phyloP scores from a whole-genome alignment of 1,139 yeast genomes.

The Sugiyamaella novakii region DNA sequence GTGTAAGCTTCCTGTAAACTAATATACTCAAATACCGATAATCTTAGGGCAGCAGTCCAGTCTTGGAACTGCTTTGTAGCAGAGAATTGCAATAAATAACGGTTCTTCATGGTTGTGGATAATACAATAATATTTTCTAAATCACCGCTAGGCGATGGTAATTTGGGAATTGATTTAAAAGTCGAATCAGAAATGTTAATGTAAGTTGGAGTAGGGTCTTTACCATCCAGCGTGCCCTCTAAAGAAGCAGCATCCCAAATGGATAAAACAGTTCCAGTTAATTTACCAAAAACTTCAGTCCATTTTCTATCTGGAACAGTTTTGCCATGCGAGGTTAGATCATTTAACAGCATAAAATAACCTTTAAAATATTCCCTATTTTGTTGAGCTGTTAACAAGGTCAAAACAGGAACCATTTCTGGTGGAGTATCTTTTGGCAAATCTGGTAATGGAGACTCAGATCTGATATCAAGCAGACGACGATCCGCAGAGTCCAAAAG shows the following conservation, averaged over 20 bases:
- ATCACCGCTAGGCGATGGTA: conserved; percentile 66
- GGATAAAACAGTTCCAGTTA: conserved; percentile 88
- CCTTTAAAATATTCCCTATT: conserved; percentile 54
- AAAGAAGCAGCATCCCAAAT: conserved; percentile 87
- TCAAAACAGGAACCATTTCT: conserved; percentile 57
- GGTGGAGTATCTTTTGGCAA: conserved; percentile 47
- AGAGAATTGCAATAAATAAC: conserved; percentile 78
- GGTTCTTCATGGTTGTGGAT: conserved; percentile 86
- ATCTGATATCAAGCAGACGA: conserved; percentile 1
- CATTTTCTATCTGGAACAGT: conserved; percentile 78
- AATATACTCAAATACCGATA: conserved; percentile 76
- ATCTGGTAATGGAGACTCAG: conserved; percentile 23
- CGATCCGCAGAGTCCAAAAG: not conserved
- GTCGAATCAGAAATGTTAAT: conserved; percentile 89
- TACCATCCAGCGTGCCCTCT: conserved; percentile 42
- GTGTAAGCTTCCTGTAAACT: conserved; percentile 93
- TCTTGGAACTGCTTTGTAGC: conserved; percentile 41
- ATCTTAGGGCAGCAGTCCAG: conserved; percentile 84
- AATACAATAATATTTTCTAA: conserved; percentile 79
- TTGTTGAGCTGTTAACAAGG: conserved; percentile 55
- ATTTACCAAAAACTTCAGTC: conserved; percentile 90
- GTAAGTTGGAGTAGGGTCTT: conserved; percentile 66
- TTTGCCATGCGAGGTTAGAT: conserved; percentile 60
- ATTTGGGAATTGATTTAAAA: conserved; percentile 67
- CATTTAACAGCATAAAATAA: conserved; percentile 47